Evolutionary conservation across 192 early-diverging fungal species (phyloP).

Genomic region (Coemansia sp.): DNA sequence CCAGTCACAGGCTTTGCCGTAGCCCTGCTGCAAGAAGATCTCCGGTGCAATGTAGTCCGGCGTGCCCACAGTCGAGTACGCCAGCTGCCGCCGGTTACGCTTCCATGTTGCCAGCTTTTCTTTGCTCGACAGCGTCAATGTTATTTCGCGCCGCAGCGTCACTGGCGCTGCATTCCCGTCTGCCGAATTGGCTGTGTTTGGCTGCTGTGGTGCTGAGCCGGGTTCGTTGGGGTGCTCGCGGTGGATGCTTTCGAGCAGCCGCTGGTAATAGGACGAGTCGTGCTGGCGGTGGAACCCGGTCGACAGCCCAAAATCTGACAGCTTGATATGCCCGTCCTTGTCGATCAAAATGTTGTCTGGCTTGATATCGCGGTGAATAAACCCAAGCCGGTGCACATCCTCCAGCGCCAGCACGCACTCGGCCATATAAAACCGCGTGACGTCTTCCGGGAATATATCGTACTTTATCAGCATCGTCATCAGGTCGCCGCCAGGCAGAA

Average conservation of each 20-base stretch:
- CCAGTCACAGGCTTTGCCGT: conserved; percentile 98
- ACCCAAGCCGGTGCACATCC: conserved; percentile 90
- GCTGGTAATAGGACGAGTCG: conserved; percentile 93
- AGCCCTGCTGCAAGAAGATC: conserved; percentile 91
- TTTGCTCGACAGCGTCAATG: conserved; percentile 87
- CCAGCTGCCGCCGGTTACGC: conserved; percentile 89
- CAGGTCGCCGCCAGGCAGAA: conserved; percentile 96
- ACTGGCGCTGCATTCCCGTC: conserved; percentile 39
- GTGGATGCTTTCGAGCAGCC: conserved; percentile 67
- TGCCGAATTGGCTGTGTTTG: conserved; percentile 8
- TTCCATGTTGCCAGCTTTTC: conserved; percentile 99
- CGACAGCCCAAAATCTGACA: conserved; percentile 99
- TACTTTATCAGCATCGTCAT: conserved; percentile 99
- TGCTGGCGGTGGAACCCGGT: conserved; percentile 99
- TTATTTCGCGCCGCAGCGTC: conserved; percentile 69
- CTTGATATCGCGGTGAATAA: conserved; percentile 91
- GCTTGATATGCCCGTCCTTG: conserved; percentile 97
- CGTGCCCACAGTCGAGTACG: conserved; percentile 97
- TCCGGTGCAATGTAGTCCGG: conserved; percentile 98
- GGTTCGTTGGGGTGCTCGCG: conserved; percentile 56
- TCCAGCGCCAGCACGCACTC: conserved; percentile 92
- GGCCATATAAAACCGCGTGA: conserved; percentile 98
- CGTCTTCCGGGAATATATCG: conserved; percentile 95
- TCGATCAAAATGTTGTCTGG: conserved; percentile 92
- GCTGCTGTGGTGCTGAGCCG: conserved; percentile 30